Base-by-base conservation (phyloP, 2,329 filamentous ascomycete genomes). In the Penicillium brasilianum region DNA sequence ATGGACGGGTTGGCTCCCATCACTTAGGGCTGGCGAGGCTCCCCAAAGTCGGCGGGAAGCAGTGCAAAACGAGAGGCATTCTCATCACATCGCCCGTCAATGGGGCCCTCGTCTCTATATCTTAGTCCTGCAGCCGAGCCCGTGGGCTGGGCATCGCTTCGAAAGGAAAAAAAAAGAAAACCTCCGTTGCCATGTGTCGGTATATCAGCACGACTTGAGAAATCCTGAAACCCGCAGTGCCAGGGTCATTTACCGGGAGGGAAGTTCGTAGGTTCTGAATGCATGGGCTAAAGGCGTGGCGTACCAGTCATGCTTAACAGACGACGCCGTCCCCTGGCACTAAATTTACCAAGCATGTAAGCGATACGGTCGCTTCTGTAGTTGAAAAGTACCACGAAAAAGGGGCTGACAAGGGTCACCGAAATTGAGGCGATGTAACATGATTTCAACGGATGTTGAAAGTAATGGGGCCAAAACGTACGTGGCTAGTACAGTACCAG, bases 1-100 rank as follows among this genome's bases (percentile, higher is more conserved):
- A 9, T 10, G 25, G 30, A 32, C n/a, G 22, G 30, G 18, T 32
- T 22, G n/a, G 32, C 22, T 39, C 44, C 55, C 61, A 63, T 63
- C 37, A 49, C 51, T 22, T 20, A 11, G 20, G 16, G 20, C 3
- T 30, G 30, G 49, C 30, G 28, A 30, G 30, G 16, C 30, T 36
- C 5, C 14, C 10, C 20, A 13, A 8, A 13, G 49, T 30, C 49
- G 30, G 10, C n/a, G 18, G 14, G 30, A 32, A 37, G n/a, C 2
- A 9, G 18, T 34, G 49, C 1, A 34, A 14, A 20, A 34, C 46
- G 30, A 43, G 11, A 43, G 41, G 18, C 18, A 43, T 43, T 43
- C n/a, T 18, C 41, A 13, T 14, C 18, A 10, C 41, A 13, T 22
- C 10, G 18, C 5, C 4, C 41, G 7, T 43, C 10, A 22, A 43